Conservation (phyloP, 352 stramenopile genomes). For the Phytopythium boreale region DNA sequence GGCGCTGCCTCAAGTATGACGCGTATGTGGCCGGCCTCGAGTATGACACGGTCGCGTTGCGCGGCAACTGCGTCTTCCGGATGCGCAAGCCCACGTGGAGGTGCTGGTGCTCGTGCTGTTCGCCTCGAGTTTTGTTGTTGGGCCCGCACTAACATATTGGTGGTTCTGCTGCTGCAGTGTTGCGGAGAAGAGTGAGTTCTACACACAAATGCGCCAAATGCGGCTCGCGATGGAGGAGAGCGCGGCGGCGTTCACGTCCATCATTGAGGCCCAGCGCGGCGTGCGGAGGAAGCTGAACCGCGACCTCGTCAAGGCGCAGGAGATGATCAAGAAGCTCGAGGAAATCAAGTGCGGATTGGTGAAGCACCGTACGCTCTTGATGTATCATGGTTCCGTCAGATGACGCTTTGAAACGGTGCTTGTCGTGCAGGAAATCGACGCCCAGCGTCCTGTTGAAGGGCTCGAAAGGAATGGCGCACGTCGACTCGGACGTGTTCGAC, state of each 20-base stretch:
- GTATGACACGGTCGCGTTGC: constrained; percentile 40
- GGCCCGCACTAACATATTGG: neutral
- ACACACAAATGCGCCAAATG: constrained; percentile 59
- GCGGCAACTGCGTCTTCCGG: constrained; percentile 36
- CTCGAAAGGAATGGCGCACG: constrained; percentile 18
- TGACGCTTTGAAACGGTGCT: neutral
- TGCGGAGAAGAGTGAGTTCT: constrained; percentile 38
- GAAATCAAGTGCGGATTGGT: constrained; percentile 28
- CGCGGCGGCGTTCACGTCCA: constrained; percentile 16
- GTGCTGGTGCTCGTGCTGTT: constrained; percentile 14
- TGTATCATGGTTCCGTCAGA: too few relatives aligned
- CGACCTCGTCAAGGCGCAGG: constrained; percentile 43
- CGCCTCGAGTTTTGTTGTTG: neutral
- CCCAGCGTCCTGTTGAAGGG: constrained; percentile 1
- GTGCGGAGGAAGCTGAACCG: constrained; percentile 46
- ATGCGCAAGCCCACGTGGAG: constrained; percentile 64
- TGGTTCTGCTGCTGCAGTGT: constrained; percentile 34
- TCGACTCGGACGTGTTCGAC: constrained; percentile 69
- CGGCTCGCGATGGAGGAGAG: constrained; percentile 42
- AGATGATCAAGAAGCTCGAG: constrained; percentile 36
- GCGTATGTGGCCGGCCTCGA: constrained; percentile 31
- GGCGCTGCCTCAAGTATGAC: constrained; percentile 51
- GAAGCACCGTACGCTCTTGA: neutral
- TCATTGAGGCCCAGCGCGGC: constrained; percentile 36
- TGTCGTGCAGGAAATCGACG: constrained; percentile 10